phyloP scores from a whole-genome alignment of 257 asterid genomes.

The Scutellaria baicalensis region DNA sequence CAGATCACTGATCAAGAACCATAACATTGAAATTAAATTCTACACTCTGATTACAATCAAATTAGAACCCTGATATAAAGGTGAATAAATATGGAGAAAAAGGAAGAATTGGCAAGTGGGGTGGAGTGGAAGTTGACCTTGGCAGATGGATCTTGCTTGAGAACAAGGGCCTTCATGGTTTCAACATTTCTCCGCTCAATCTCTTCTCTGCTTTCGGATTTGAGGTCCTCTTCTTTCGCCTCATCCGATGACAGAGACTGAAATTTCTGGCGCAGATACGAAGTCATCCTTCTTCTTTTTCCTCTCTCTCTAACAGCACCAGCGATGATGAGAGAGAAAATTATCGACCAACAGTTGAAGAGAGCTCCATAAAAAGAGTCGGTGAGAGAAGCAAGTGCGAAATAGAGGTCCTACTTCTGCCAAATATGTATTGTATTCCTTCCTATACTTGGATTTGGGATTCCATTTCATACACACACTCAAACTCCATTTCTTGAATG shows the following conservation, averaged over 20 bases:
- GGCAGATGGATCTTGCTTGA: slow-evolving; percentile 34
- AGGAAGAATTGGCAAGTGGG: not conserved
- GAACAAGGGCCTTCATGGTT: slow-evolving; percentile 28
- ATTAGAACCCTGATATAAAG: not conserved
- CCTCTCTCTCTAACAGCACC: slow-evolving; percentile 3
- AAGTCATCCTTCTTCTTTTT: slow-evolving; percentile 34
- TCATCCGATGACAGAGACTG: slow-evolving; percentile 31
- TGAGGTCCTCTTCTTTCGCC: slow-evolving; percentile 14
- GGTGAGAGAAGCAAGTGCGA: slow-evolving; percentile 7
- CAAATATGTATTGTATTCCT: not conserved
- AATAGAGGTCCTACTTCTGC: not conserved
- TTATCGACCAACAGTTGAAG: too few species aligned
- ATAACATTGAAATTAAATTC: not conserved
- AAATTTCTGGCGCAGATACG: slow-evolving; percentile 61
- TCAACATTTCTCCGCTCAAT: slow-evolving; percentile 32
- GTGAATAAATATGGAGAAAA: not conserved
- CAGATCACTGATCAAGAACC: not conserved
- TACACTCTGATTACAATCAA: not conserved
- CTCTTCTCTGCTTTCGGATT: slow-evolving; percentile 19
- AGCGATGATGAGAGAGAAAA: not conserved
- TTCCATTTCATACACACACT: not conserved
- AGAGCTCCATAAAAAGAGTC: not conserved
- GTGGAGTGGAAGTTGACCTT: slow-evolving; percentile 20
- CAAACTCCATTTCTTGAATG: not conserved
- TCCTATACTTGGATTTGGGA: not conserved